A percentile compares a stretch with the other conserved stretches of the same genome.
phyloP scores from a whole-genome alignment of 306 rosid genomes.

The Carpinus fangiana region DNA sequence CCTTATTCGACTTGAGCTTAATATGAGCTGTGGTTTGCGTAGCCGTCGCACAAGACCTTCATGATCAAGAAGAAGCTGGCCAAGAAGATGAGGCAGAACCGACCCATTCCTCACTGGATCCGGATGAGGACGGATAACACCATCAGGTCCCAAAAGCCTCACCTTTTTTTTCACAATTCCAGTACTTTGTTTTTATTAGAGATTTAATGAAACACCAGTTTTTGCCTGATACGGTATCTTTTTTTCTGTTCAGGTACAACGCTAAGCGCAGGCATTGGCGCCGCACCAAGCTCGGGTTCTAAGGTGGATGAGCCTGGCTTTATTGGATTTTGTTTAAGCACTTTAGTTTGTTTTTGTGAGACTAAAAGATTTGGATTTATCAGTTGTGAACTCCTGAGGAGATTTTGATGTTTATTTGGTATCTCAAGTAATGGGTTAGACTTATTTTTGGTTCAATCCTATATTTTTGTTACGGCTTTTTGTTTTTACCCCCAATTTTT shows the following conservation, averaged over 20 bases:
- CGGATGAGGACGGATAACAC: constrained; percentile 84
- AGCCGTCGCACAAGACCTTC: constrained; percentile 93
- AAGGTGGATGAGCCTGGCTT: constrained; percentile 32
- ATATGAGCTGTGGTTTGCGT: neutral
- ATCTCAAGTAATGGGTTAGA: constrained; percentile 9
- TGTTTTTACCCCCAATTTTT: neutral
- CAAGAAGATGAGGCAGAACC: constrained; percentile 94
- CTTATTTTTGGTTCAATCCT: constrained; percentile 1
- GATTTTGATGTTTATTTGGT: constrained; percentile 14
- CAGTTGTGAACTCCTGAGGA: constrained; percentile 7
- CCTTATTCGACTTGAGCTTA: neutral
- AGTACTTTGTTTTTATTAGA: neutral
- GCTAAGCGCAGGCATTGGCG: constrained; percentile 98
- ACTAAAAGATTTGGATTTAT: constrained; percentile 21
- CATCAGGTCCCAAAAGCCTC: constrained; percentile 40
- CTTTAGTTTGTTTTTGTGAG: constrained; percentile 1
- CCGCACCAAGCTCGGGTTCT: constrained; percentile 85
- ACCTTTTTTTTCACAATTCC: neutral
- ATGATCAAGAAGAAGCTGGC: constrained; percentile 89
- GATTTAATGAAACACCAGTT: neutral
- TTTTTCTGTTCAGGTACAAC: constrained; percentile 50
- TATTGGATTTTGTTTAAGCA: neutral
- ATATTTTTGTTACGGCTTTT: neutral
- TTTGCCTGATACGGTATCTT: neutral
- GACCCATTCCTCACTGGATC: constrained; percentile 90